Base-by-base conservation (phyloP, 2,329 filamentous ascomycete species). In the Stagonosporopsis vannaccii region DNA sequence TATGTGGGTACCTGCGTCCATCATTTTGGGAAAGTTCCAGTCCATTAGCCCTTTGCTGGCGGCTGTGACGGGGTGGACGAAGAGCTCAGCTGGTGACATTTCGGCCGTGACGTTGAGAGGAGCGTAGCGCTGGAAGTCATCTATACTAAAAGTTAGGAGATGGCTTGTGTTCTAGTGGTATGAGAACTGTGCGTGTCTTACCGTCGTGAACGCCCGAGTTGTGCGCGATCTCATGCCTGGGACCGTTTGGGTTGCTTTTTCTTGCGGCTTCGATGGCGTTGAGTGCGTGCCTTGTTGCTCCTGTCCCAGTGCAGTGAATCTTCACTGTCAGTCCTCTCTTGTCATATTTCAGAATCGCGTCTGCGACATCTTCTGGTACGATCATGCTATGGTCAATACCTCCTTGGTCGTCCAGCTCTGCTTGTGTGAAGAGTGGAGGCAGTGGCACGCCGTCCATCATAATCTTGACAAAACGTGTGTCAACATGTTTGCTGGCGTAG, bases 401-500 rank as follows among this genome's bases (percentile, higher is more conserved):
- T 3, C 70, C 73, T 22, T 68, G 51, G 12, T 56, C 60, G 33
- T 68, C 60, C 3, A 77, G 50, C 6, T 58, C 60, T 12, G 59
- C 56, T 9, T 74, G 72, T 15, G 73, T 71, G 45, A 64, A 70
- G 1, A 71, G 51, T 3, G 71, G 73, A 9, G 68, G 65, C 3
- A 76, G 47, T 0, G 72, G 70, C 6, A 71, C 70, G 4, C 74
- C 73, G 43, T 76, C 73, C 25, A 76, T 63, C 49, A 73, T 65
- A 47, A 76, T 67, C 46, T 76, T 76, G 17, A 75, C 68, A 52
- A 76, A 76, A 7, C 63, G 60, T 0, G 72, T 72, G 25, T 68
- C 52, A 4, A 74, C 60, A 53, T 73, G 71, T 32, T 63, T 56
- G 15, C 66, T 72, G 11, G 63, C 56, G 49, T 68, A 66, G 2